Evolutionary conservation across 768 basidiomycete genomes (phyloP).

Genomic region (Dioszegia hungarica): DNA sequence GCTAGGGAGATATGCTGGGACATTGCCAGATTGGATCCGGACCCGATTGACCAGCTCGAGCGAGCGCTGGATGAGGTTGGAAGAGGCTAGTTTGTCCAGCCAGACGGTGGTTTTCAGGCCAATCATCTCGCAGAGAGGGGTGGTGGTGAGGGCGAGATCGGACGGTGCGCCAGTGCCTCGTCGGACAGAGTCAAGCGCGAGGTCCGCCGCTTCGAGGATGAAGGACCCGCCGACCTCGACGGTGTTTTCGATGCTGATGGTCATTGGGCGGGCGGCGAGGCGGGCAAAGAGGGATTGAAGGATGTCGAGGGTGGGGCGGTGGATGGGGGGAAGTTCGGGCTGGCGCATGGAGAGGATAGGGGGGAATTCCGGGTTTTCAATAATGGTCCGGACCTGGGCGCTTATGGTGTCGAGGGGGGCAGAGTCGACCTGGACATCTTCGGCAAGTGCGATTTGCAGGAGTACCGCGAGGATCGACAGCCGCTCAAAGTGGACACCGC

Average conservation of each 20-base stretch:
- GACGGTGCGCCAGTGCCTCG: conserved; percentile 2
- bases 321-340: conserved; percentile 63
- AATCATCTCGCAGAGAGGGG: conserved; percentile 28
- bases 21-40: conserved; percentile 56
- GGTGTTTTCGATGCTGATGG: conserved; percentile 57
- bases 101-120: conserved; percentile 54
- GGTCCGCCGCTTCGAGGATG: conserved; percentile 54
- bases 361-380: conserved; percentile 65
- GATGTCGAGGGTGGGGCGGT: conserved; percentile 72
- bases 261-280: not conserved
- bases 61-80: conserved; percentile 69
- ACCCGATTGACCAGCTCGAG: conserved; percentile 66
- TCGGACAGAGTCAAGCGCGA: conserved; percentile 24
- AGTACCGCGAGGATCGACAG: conserved; percentile 68
- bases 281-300: conserved; percentile 52
- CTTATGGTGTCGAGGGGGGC: conserved; percentile 58
- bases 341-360: conserved; percentile 70
- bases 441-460: conserved; percentile 74
- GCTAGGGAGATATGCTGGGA: conserved; percentile 67
- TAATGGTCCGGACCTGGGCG: not conserved
- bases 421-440: conserved; percentile 40
- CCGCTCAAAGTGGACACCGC: conserved; percentile 69
- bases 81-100: conserved; percentile 75
- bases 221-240: conserved; percentile 56
- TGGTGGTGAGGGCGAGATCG: conserved; percentile 29